Base-by-base conservation (phyloP, 192 early-diverging fungal genomes). In the Podila minutissima region DNA sequence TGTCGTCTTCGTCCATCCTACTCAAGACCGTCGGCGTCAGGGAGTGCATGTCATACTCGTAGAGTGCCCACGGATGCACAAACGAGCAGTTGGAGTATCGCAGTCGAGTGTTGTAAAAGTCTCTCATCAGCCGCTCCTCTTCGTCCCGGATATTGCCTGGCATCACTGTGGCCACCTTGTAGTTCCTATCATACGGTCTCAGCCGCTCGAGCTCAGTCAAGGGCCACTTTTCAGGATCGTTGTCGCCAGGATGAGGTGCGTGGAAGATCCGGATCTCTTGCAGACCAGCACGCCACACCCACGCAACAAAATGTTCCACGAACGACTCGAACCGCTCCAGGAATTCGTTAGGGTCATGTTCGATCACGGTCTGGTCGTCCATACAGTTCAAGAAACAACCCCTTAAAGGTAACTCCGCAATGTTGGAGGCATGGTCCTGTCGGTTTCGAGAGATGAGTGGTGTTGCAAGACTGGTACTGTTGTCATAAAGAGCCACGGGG, bases 31-130 rank as follows among this genome's bases (percentile, higher is more conserved):
- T 24, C 28, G 58, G 29, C 22, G 57, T 50, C 20, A 79, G 12
- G 0, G 59, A 48, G 31, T 79, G 59, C 76, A 79, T 72, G 11
- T 79, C 61, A 24, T 61, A 59, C 20, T 79, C 76, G 32, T 72
- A 79, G 5, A 79, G 49, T 2, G 76, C 76, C 76, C 76, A 79
- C 0, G 76, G 76, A 22, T 64, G 65, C 10, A 79, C 61, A 63
- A 66, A 79, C n/a, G 76, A 79, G 19, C 69, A 62, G 49, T 79
- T 79, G 4, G 76, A 72, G 32, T 72, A 79, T 11, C 33, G 24
- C 4, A 79, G 59, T 60, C 49, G 66, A 12, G 76, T 72, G 20
- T 69, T 67, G 32, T 63, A 72, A 66, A 72, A 79, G 15, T 79
- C 70, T 7, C 69, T 48, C 26, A 64, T 67, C n/a, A 79, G 61